phyloP scores from a whole-genome alignment of 75 land plant species.

The Sequoia sempervirens region DNA sequence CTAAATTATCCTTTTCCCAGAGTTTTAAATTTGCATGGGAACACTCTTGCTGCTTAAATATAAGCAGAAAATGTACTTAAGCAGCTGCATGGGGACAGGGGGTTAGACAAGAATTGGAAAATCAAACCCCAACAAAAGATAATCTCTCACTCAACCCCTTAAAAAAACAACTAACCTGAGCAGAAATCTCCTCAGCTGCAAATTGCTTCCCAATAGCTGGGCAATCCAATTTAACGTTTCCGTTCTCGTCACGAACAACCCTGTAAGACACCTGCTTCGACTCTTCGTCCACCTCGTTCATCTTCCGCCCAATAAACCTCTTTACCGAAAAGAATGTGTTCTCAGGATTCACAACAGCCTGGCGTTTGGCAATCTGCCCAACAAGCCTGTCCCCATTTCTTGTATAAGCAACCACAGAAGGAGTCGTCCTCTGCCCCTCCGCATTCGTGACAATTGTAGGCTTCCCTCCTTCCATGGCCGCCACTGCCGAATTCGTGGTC shows the following conservation, averaged over 20 bases:
- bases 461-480: constrained; percentile 76
- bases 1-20: too few species aligned
- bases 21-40: too few species aligned
- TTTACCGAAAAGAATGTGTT: constrained; percentile 68
- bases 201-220: constrained; percentile 84
- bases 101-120: neutral
- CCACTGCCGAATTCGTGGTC: constrained; percentile 70
- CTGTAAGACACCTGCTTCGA: constrained; percentile 67
- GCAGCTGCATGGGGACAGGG: too few species aligned
- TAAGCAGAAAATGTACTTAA: too few species aligned
- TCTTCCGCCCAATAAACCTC: constrained; percentile 72
- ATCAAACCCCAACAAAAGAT: neutral
- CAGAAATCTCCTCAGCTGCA: constrained; percentile 84
- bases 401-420: constrained; percentile 65
- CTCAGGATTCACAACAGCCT: constrained; percentile 72
- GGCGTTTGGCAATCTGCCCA: constrained; percentile 66
- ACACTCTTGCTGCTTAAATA: too few species aligned
- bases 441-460: constrained; percentile 62
- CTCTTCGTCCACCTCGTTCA: constrained; percentile 69
- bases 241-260: constrained; percentile 71
- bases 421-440: constrained; percentile 68
- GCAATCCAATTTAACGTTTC: constrained; percentile 83
- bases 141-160: neutral
- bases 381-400: constrained; percentile 64
- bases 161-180: constrained; percentile 25